Conservation (phyloP, 148 eudicot species). For the Vaccinium corymbosum region DNA sequence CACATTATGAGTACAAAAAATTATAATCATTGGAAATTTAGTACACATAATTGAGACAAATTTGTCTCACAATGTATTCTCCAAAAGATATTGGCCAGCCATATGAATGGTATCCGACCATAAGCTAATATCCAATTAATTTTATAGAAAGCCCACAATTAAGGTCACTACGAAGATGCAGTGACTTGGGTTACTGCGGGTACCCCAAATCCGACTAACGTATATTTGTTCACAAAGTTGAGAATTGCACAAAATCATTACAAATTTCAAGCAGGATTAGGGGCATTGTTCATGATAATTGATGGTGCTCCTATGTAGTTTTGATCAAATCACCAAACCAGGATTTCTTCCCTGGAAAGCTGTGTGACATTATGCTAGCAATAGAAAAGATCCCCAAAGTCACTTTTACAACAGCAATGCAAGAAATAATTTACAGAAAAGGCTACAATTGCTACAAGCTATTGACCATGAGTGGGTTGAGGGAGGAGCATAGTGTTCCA, state of each 20-base stretch:
- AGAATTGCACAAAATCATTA: neutral
- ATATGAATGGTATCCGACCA: too few species aligned
- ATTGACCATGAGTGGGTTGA: conserved; percentile 1
- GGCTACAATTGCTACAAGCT: conserved; percentile 9
- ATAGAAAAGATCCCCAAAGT: neutral
- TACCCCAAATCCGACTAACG: too few species aligned
- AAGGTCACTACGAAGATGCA: too few species aligned
- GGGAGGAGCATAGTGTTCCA: neutral
- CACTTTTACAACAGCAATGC: conserved; percentile 3
- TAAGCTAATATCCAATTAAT: too few species aligned
- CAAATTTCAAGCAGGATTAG: neutral
- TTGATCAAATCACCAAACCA: neutral
- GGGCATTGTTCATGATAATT: neutral
- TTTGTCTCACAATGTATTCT: too few species aligned
- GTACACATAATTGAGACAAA: too few species aligned
- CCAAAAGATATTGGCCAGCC: too few species aligned
- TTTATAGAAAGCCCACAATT: too few species aligned
- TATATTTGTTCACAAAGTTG: neutral
- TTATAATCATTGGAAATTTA: too few species aligned
- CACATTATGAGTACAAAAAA: too few species aligned
- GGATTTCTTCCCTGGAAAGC: neutral
- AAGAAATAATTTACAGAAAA: conserved; percentile 2
- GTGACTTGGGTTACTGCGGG: too few species aligned
- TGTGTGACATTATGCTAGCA: neutral
- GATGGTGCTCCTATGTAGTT: neutral